Evolutionary conservation across 164 flowering plant genomes (phyloP), one percentile per base, ranked within the genome.

Genomic region (Dillenia suffruticosa): DNA sequence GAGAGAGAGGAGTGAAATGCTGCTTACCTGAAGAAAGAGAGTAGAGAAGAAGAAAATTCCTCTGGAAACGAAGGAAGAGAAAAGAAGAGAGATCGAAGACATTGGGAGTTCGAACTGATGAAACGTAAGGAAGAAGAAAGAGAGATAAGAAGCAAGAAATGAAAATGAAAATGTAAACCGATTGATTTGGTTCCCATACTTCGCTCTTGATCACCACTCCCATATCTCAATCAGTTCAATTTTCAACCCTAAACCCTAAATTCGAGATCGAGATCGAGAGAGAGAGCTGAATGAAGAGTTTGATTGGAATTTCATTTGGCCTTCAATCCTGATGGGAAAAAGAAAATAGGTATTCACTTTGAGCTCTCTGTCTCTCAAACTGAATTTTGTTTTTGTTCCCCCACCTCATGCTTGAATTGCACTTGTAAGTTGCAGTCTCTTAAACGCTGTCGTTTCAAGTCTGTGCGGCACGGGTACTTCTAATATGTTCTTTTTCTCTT

Each of bases 191-290:
- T 62, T 84, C 85, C 97, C 97, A 94, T 0, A 81, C 69, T 3
- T 69, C 70, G 71, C 67, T 82, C 68, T 87, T 90, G 63, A 94
- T 85, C 22, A 84, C 86, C 10, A 91, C 84, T 44, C 76, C 95
- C 97, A 88, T 90, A 65, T 59, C 14, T 32, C 6, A 43, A 48
- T 13, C 17, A 17, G 46, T 51, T 53, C 56, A 22, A 60, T 57
- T 63, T 54, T 60, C 65, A 59, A 63, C 40, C 40, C 40, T 32
- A 32, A 67, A 45, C 72, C 67, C 68, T 64, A 58, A 51, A 63
- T 26, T 26, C 40, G 1, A 26, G 3, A 26, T 1, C 3, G 17
- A 22, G 12, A 6, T 44, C 2, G 63, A 57, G 44, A 17, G 54
- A 49, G 45, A 46, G 9, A 26, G 1, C 40, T 26, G 3, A 26